Percentiles rank a stretch among this genome's conserved stretches.
phyloP scores from a whole-genome alignment of 2,329 filamentous ascomycete species.

The Dactylellina haptotyla region DNA sequence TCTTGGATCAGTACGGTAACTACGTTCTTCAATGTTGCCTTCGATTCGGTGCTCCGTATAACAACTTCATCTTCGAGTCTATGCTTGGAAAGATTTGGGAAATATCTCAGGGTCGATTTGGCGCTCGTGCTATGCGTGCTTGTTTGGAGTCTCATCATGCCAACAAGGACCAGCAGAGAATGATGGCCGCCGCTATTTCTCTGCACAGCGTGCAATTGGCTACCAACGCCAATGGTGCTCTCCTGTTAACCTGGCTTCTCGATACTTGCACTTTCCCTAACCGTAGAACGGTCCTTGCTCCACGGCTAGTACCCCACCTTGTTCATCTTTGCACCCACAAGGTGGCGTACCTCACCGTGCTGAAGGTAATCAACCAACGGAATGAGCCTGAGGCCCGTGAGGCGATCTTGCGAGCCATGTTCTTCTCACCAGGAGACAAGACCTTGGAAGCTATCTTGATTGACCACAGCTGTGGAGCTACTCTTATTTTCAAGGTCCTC shows the following conservation, averaged over 20 bases:
- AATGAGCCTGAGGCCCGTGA: conserved; percentile 92
- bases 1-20: conserved; percentile 98
- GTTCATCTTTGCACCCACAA: conserved; percentile 98
- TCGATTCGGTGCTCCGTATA: conserved; percentile 87
- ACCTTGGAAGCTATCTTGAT: conserved; percentile 88
- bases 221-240: conserved; percentile 92
- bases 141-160: conserved; percentile 96
- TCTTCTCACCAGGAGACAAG: conserved; percentile 88
- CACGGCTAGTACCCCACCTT: conserved; percentile 88
- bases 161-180: conserved; percentile 92
- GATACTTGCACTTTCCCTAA: conserved; percentile 97
- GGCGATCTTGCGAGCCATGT: conserved; percentile 86
- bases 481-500: conserved; percentile 96
- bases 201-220: conserved; percentile 95
- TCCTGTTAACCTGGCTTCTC: conserved; percentile 95
- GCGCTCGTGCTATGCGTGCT: conserved; percentile 93
- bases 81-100: conserved; percentile 97
- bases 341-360: conserved; percentile 93
- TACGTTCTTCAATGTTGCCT: conserved; percentile 97
- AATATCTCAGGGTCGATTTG: conserved; percentile 89
- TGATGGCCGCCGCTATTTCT: conserved; percentile 94
- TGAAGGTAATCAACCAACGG: conserved; percentile 98
- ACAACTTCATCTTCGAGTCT: conserved; percentile 96
- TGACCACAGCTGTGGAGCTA: conserved; percentile 91
- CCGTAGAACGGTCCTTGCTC: conserved; percentile 88